Evolutionary conservation across 2,329 filamentous ascomycete species (phyloP).

Genomic region (Arthrobotrys sinensis): DNA sequence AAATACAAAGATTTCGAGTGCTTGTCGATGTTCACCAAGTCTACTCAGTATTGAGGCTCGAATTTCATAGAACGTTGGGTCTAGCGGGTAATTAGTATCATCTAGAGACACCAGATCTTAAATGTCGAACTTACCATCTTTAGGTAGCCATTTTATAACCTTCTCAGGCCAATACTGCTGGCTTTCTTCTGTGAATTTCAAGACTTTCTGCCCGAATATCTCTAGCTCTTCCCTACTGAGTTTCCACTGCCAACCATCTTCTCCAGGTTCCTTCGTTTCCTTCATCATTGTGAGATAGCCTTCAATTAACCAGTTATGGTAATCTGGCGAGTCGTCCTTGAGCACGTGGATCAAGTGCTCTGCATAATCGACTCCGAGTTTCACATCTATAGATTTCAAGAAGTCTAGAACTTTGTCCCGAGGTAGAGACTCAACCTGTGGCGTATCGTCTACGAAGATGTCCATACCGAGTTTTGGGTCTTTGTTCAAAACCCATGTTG

Average conservation of each 20-base stretch:
- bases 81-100: constrained; percentile 69
- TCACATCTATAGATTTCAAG: constrained; percentile 77
- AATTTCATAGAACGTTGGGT: constrained; percentile 88
- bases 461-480: constrained; percentile 87
- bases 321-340: constrained; percentile 84
- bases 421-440: constrained; percentile 92
- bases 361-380: constrained; percentile 84
- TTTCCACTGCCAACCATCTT: constrained; percentile 69
- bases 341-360: constrained; percentile 93
- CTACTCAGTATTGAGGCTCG: constrained; percentile 92
- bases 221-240: constrained; percentile 68
- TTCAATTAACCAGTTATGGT: constrained; percentile 87
- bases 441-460: constrained; percentile 90
- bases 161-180: constrained; percentile 84
- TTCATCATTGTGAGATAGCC: constrained; percentile 76
- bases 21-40: constrained; percentile 95
- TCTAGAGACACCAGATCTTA: constrained; percentile 8
- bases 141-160: constrained; percentile 83
- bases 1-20: constrained; percentile 97
- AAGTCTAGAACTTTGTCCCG: constrained; percentile 82
- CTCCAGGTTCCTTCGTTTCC: constrained; percentile 67
- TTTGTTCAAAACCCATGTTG: constrained; percentile 84
- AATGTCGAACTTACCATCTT: constrained; percentile 76
- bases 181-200: constrained; percentile 82
- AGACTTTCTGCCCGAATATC: constrained; percentile 76